phyloP scores from a whole-genome alignment of 2,329 filamentous ascomycete species.

The Fusarium sororula region DNA sequence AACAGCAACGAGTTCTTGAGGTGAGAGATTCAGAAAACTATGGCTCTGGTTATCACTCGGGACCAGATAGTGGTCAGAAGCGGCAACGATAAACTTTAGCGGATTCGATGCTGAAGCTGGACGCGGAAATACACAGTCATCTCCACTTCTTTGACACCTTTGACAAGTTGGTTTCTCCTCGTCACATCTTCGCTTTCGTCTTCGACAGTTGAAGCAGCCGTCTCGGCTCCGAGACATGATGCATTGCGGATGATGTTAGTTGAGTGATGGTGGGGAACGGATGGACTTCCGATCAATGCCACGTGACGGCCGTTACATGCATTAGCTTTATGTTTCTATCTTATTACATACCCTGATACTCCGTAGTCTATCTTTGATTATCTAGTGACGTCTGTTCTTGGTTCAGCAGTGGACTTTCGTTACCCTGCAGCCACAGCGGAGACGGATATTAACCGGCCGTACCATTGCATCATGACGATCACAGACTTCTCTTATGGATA shows the following conservation, averaged over 20 bases:
- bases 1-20: conserved; percentile 21
- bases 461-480: background rate
- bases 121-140: conserved; percentile 31
- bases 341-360: background rate
- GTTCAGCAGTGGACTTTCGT: background rate
- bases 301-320: conserved; percentile 7
- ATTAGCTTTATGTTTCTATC: background rate
- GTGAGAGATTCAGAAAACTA: conserved; percentile 33
- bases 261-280: conserved; percentile 1
- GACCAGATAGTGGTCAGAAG: conserved; percentile 24
- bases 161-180: conserved; percentile 31
- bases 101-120: conserved; percentile 30
- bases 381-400: background rate
- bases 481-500: background rate
- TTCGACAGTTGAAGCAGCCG: conserved; percentile 57
- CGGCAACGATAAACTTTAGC: conserved; percentile 33
- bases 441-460: conserved; percentile 13
- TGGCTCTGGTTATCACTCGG: background rate
- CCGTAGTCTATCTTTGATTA: background rate
- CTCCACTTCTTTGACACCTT: conserved; percentile 20
- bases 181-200: conserved; percentile 61
- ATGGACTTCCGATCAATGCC: background rate
- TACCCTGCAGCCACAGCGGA: conserved; percentile 21
- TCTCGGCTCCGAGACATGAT: conserved; percentile 37
- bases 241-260: conserved; percentile 10